Conservation (phyloP, 1,284 basidiomycete species). For the Rhodotorula sp. region DNA sequence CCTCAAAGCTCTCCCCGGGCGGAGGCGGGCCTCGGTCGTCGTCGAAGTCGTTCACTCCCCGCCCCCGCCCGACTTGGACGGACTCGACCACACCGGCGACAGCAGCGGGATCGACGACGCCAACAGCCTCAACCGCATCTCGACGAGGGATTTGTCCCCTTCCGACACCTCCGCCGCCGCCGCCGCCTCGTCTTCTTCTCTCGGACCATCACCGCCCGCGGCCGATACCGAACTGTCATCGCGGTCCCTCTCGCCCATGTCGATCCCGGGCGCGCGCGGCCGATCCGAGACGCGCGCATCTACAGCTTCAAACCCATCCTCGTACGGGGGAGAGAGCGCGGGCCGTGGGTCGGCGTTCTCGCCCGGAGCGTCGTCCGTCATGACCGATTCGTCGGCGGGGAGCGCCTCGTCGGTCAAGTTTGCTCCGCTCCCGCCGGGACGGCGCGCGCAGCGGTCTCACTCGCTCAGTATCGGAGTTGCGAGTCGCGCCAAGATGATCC, state of each 20-base stretch:
- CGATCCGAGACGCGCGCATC: background rate
- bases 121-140: background rate
- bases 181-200: too few relatives aligned
- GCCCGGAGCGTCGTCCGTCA: background rate
- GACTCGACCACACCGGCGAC: background rate
- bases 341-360: background rate
- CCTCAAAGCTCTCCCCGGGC: background rate
- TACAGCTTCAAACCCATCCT: background rate
- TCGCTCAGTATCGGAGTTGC: slow-evolving; percentile 35
- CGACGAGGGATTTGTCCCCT: background rate
- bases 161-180: background rate
- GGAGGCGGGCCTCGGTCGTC: slow-evolving; percentile 7
- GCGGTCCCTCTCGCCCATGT: slow-evolving; percentile 6
- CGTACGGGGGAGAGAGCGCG: background rate
- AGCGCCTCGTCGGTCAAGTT: slow-evolving; percentile 17
- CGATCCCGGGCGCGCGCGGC: background rate
- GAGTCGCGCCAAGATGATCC: slow-evolving; percentile 33
- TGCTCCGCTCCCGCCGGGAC: slow-evolving; percentile 32
- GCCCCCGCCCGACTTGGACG: slow-evolving; percentile 15
- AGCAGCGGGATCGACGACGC: background rate
- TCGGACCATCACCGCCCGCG: background rate
- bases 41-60: slow-evolving; percentile 26
- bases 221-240: slow-evolving; percentile 5
- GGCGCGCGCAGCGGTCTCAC: slow-evolving; percentile 26
- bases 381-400: background rate